Conservation (phyloP, 169 alveolate genomes). For the Ichthyophthirius multifiliis region DNA sequence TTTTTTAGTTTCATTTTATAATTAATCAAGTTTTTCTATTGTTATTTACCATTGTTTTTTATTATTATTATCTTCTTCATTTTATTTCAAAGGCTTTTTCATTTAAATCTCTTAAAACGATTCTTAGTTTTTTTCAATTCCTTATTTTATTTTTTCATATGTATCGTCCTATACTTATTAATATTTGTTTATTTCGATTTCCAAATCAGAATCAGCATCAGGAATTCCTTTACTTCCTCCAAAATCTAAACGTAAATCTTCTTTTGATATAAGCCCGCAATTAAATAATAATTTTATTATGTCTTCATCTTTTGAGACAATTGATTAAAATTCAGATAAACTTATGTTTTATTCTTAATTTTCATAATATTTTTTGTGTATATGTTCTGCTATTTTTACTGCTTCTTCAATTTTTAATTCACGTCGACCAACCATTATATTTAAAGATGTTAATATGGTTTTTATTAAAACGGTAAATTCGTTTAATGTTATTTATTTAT, state of each 20-base stretch:
- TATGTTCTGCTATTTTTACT: constrained; percentile 42
- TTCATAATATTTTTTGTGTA: constrained; percentile 13
- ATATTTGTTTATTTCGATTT: no score
- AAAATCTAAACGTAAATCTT: constrained; percentile 30
- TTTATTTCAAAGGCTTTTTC: no score
- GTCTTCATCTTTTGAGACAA: constrained; percentile 18
- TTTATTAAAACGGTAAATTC: constrained; percentile 52
- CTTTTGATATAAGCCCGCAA: constrained; percentile 12
- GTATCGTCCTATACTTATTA: no score
- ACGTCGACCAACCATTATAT: constrained; percentile 40
- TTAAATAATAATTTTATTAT: constrained; percentile 4
- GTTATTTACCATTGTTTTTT: no score
- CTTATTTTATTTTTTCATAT: no score
- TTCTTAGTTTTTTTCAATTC: no score
- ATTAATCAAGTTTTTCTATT: no score
- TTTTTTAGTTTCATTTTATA: no score
- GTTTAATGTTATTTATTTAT: constrained; percentile 50
- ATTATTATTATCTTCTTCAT: no score
- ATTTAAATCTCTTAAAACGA: no score
- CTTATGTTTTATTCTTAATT: constrained; percentile 24
- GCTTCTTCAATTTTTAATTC: constrained; percentile 39
- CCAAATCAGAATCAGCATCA: constrained; percentile 53
- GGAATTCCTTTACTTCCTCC: constrained; percentile 28
- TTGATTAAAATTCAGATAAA: constrained; percentile 2
- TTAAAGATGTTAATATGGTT: constrained; percentile 42